Evolutionary conservation across 2,329 filamentous ascomycete species (phyloP), one percentile per base, ranked within the genome.

Genomic region (Fusarium sp.): DNA sequence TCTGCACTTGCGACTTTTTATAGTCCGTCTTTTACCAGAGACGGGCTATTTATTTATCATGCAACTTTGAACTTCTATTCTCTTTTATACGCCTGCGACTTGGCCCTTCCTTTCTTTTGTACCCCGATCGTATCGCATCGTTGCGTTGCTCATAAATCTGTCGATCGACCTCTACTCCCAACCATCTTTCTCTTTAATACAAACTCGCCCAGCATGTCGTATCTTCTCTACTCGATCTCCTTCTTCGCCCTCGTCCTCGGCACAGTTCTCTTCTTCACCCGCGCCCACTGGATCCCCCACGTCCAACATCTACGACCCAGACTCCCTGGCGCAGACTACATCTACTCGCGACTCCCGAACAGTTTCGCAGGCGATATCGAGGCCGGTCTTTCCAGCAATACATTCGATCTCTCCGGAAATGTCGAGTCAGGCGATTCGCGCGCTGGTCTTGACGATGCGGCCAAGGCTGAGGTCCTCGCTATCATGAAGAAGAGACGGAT

Each of bases 401-500:
- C 92, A 62, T 99, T 99, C 81, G 93, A 98, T 79, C 89, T 99
- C 33, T 85, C 87, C 15, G 90, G 88, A 72, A 99, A 99, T 80
- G 86, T 99, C 39, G 91, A 92, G 66, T 90, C 89, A 18, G 93
- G 93, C 57, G 96, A 99, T 81, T 87, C 87, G 36, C 90, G 96
- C 75, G 90, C 90, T 1, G 96, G 96, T 0, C 87, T 99, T 24
- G 95, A 98, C 80, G 91, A 93, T 74, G 86, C 85, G 54, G 93
- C 90, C 64, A 98, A 98, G 86, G 85, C 87, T 44, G 94, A 97
- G 82, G 91, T 99, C 47, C 89, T 95, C 78, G 89, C 89, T 77
- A 95, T 99, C 77, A 99, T 99, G 96, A 96, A 94, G 89, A 91
- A 88, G 81, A 88, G 91, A 73, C 89, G 91, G 66, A 89, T 98